A percentile compares a stretch with the other conserved stretches of the same genome.
phyloP scores from a whole-genome alignment of 2,329 filamentous ascomycete species.

The Harringtonia aguacate region DNA sequence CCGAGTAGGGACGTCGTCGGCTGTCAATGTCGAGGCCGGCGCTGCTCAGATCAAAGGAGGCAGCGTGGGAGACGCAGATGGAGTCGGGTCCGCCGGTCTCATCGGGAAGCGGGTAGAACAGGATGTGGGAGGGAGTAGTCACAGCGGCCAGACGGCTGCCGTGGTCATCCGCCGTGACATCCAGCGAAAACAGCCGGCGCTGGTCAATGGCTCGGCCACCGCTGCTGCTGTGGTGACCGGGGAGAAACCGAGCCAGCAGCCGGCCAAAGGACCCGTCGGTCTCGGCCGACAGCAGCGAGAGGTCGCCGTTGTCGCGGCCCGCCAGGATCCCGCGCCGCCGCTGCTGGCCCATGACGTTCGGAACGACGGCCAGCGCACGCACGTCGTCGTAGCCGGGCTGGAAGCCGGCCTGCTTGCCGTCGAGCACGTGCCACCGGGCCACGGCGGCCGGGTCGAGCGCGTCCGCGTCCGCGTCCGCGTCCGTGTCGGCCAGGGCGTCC shows the following conservation, averaged over 20 bases:
- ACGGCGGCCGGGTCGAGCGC: background rate
- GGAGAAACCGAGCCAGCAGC: constrained; percentile 23
- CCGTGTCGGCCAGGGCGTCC: background rate
- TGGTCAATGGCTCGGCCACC: constrained; percentile 44
- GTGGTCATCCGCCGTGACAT: constrained; percentile 10
- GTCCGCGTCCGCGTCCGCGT: background rate
- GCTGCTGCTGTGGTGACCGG: constrained; percentile 66
- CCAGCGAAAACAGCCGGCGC: constrained; percentile 21
- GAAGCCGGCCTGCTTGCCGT: constrained; percentile 29
- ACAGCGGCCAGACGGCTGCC: constrained; percentile 18
- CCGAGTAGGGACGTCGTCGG: constrained; percentile 15
- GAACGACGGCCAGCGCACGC: constrained; percentile 33
- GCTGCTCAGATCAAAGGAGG: constrained; percentile 13
- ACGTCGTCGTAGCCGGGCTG: constrained; percentile 36
- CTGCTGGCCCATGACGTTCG: constrained; percentile 15
- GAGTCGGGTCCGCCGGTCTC: too few relatives aligned
- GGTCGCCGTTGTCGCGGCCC: constrained; percentile 38
- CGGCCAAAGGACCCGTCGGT: constrained; percentile 14
- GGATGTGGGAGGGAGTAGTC: constrained; percentile 18
- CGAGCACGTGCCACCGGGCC: constrained; percentile 23
- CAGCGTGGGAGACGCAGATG: constrained; percentile 9
- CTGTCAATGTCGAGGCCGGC: constrained; percentile 7
- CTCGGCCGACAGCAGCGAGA: constrained; percentile 31
- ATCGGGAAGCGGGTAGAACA: constrained; percentile 21
- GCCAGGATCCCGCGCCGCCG: constrained; percentile 26